phyloP scores from a whole-genome alignment of 2,329 filamentous ascomycete species.

The Paecilomyces sp. region DNA sequence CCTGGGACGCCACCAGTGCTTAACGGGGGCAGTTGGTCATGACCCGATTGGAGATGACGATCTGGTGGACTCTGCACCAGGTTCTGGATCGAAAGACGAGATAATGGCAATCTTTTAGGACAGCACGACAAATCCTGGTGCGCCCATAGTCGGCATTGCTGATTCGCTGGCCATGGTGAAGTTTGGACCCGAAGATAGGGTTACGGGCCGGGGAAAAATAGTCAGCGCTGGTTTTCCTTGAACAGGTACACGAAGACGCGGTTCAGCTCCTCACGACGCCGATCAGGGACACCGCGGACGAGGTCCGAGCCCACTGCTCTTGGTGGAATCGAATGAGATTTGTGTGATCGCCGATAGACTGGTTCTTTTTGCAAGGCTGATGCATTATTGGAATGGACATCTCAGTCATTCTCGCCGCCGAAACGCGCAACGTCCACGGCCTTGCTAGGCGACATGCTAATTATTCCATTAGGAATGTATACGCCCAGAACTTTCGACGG shows the following conservation, averaged over 20 bases:
- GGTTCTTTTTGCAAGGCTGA: neutral
- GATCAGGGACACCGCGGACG: neutral
- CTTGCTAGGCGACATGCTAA: neutral
- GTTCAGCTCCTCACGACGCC: neutral
- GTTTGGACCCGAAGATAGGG: neutral
- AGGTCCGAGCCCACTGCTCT: neutral
- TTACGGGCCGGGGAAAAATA: neutral
- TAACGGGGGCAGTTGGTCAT: neutral
- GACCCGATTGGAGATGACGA: neutral
- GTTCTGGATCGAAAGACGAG: neutral
- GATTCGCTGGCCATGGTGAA: neutral
- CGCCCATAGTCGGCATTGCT: neutral
- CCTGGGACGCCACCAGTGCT: neutral
- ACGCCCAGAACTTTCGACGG: neutral
- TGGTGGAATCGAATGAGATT: neutral
- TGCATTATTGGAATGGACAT: neutral
- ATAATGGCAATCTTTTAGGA: neutral
- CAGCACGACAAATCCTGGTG: neutral
- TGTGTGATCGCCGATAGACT: neutral
- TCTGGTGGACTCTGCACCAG: neutral
- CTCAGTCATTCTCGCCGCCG: neutral
- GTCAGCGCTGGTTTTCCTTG: neutral
- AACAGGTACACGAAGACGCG: neutral
- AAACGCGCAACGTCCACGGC: neutral
- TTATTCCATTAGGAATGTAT: neutral